Percentiles rank a stretch among this genome's conserved stretches.
These are phyloP conservation scores for Rhododendron kiyosumense DNA, from an alignment of 148 eudicot species.

Conservation along the genomic window DNA sequence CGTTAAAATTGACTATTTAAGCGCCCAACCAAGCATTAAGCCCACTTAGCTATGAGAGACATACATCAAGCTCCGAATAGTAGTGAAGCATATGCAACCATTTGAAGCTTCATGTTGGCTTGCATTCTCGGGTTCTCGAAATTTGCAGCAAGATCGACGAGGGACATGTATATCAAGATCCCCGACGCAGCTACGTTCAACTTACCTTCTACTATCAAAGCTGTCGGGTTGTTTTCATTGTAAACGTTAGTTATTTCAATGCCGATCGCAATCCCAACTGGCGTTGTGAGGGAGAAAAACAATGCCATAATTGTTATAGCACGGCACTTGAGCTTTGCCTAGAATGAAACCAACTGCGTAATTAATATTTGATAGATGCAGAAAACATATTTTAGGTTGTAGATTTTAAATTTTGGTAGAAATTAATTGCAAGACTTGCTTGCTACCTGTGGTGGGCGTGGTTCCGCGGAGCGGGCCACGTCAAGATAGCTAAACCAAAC, in stretches of 20 bases:
- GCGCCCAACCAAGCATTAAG: not conserved
- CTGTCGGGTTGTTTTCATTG: not conserved
- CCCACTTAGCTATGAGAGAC: constrained; percentile 13
- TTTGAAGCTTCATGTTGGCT: not conserved
- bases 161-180: constrained; percentile 14
- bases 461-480: no score
- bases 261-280: not conserved
- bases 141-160: constrained; percentile 11
- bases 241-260: not conserved
- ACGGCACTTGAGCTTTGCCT: not conserved
- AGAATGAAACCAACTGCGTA: not conserved
- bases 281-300: constrained; percentile 7
- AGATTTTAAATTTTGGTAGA: no score
- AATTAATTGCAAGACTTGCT: no score
- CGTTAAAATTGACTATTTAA: no score
- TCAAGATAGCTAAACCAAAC: no score
- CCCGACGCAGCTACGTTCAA: constrained; percentile 10
- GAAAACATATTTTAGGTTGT: no score
- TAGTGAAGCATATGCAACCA: constrained; percentile 1
- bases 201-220: not conserved
- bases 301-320: not conserved
- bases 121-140: constrained; percentile 5
- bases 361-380: no score
- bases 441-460: no score
- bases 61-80: constrained; percentile 7